Evolutionary conservation across 305 asterid genomes (phyloP), one percentile per base, ranked within the genome.

Genomic region (Caryopteris hybrid): DNA sequence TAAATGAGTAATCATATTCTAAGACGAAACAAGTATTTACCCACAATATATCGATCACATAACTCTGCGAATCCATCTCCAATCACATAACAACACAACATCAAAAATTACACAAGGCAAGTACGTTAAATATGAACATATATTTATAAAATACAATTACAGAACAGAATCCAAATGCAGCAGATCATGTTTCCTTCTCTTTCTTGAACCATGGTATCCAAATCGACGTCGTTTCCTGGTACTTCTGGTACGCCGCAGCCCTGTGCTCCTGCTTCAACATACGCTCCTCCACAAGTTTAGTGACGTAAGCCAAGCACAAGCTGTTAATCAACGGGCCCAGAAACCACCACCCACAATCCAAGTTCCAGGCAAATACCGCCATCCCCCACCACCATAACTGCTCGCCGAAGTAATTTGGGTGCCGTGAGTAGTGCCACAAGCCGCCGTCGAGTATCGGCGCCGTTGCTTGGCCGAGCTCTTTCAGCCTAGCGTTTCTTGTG

Each of bases 351-450:
- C 78, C 76, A 45, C 48, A 46, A 53, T 77, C 96, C 77, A 88
- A 70, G 78, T 82, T 84, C 97, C 95, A 93, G 0, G 85, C 94
- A 9, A 87, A 85, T 55, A 83, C 68, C 39, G 25, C 89, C 31
- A 88, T 53, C 10, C 99, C 97, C 96, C 90, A 85, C 99, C 99
- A 93, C 99, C 97, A 93, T 64, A 93, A 29, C 74, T 93, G 99
- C 86, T 93, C 99, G 2, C 97, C 99, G n/a, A 88, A 77, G 74
- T 93, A 93, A 81, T 93, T 93, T 1, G 97, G 99, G 61, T 93
- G 99, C 20, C 95, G 80, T 1, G 97, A 90, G 76, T 79, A 84
- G 20, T 41, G 64, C 99, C 99, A 90, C 20, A 90, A 72, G 34
- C 99, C 99, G 45, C 70, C 61, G 13, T 93, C 96, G 2, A 93